Base-by-base conservation (phyloP, 78 protist species). In the Cyanophora paradoxa region DNA sequence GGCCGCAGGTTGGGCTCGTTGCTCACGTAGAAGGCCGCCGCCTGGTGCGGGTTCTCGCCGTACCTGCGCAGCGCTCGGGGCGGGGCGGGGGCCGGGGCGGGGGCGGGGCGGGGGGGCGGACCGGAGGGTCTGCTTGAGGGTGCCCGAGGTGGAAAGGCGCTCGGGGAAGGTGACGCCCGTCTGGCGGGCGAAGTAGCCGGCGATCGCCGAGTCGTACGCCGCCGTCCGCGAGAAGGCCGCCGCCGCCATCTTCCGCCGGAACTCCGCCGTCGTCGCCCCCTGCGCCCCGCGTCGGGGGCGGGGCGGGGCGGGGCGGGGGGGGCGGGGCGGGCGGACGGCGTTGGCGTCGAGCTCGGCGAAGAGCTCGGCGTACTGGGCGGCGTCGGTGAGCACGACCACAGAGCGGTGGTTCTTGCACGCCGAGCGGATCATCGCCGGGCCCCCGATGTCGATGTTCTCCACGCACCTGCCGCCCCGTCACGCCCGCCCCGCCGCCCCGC, bases 21-120 rank as follows among this genome's bases (percentile, higher is more conserved):
- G 6, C 39, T 42, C 5, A 41, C 56, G 64, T 33, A 20, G 36
- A 71, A 26, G 2, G 57, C 7, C 34, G 76, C 76, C 44, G 72
- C 82, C 74, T 86, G 90, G 72, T 86, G 90, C 64, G 90, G 90
- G 62, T 86, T 86, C 67, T 79, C 78, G 54, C 90, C 87, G 85
- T 86, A 86, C 52, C 80, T 72, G 48, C 82, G 66, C 16, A 31
- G 52, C 4, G 52, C 11, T 6, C n/a, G n/a, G n/a, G n/a, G n/a
- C n/a, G n/a, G n/a, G n/a, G n/a, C n/a, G n/a, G n/a, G n/a, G n/a
- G n/a, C n/a, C n/a, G n/a, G n/a, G n/a, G n/a, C n/a, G n/a, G n/a
- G n/a, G n/a, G n/a, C n/a, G n/a, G n/a, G n/a, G n/a, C n/a, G n/a
- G n/a, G n/a, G n/a, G n/a, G n/a, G n/a, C n/a, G n/a, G n/a, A n/a